Evolutionary conservation across 805 yeast species (phyloP).

Genomic region (Cyberlindnera misumaiensis): DNA sequence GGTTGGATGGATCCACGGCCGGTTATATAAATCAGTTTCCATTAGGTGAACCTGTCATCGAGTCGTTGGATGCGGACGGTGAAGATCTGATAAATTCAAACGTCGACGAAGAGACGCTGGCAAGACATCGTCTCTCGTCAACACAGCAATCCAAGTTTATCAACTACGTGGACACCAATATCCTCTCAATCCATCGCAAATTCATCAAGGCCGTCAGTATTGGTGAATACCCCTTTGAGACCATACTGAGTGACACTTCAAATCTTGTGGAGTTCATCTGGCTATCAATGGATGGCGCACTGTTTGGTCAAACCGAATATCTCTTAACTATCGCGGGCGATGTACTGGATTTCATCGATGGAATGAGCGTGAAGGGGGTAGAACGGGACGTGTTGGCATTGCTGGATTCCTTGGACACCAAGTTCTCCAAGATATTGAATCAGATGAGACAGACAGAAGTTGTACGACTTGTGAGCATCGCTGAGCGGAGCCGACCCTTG

Average conservation of each 20-base stretch:
- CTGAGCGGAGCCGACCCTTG: constrained; percentile 42
- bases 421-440: constrained; percentile 32
- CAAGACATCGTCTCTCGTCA: constrained; percentile 26
- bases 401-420: constrained; percentile 33
- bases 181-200: constrained; percentile 47
- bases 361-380: constrained; percentile 26
- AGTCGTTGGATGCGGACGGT: too few relatives aligned
- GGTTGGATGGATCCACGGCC: constrained; percentile 3
- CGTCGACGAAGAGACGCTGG: too few relatives aligned
- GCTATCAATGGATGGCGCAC: constrained; percentile 43
- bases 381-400: constrained; percentile 29
- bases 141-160: constrained; percentile 53
- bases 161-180: constrained; percentile 45
- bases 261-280: constrained; percentile 50
- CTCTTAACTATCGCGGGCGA: constrained; percentile 61
- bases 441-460: constrained; percentile 37
- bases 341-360: constrained; percentile 51
- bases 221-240: constrained; percentile 1
- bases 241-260: constrained; percentile 31
- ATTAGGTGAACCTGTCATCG: too few relatives aligned
- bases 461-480: constrained; percentile 45
- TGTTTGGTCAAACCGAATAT: constrained; percentile 57
- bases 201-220: constrained; percentile 34
- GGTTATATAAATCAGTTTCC: too few relatives aligned
- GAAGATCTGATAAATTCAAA: too few relatives aligned